These are phyloP conservation scores for Apiotrichum laibachii DNA, from an alignment of 1,284 basidiomycete genomes.

Conservation along the genomic window DNA sequence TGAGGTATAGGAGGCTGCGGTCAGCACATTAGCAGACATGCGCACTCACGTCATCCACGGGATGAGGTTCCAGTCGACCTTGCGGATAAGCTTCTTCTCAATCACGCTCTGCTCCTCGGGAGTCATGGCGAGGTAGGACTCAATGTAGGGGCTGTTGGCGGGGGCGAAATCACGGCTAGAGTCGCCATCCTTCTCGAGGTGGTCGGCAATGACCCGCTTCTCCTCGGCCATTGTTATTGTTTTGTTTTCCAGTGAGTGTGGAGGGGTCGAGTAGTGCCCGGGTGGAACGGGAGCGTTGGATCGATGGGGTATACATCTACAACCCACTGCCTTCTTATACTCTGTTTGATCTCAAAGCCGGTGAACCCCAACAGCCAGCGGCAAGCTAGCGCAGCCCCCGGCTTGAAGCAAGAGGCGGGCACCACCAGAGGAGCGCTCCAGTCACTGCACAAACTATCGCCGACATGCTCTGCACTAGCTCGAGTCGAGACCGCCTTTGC, in stretches of 20 bases:
- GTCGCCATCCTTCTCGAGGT: not conserved
- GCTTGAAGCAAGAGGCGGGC: too few relatives aligned
- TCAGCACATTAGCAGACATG: slow-evolving; percentile 1
- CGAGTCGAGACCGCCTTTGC: too few relatives aligned
- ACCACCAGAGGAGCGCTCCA: too few relatives aligned
- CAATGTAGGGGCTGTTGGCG: slow-evolving; percentile 2
- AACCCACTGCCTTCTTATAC: too few relatives aligned
- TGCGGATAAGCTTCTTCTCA: slow-evolving; percentile 46
- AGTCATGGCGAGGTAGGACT: slow-evolving; percentile 33
- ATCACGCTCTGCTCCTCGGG: slow-evolving; percentile 38
- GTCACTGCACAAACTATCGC: too few relatives aligned
- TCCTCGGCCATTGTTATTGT: not conserved
- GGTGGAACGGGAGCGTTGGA: too few relatives aligned
- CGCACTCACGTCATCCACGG: slow-evolving; percentile 52
- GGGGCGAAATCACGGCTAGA: too few relatives aligned
- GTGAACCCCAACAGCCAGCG: too few relatives aligned
- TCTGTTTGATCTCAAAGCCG: too few relatives aligned
- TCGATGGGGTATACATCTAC: too few relatives aligned
- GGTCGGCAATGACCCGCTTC: not conserved
- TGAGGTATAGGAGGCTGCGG: slow-evolving; percentile 39
- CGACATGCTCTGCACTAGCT: too few relatives aligned
- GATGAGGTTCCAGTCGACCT: slow-evolving; percentile 47
- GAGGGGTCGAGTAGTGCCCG: not conserved
- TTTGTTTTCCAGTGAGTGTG: not conserved
- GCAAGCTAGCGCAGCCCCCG: too few relatives aligned